These are phyloP conservation scores for Claviceps purpurea DNA, from an alignment of 2,329 filamentous ascomycete genomes.

Conservation along the genomic window DNA sequence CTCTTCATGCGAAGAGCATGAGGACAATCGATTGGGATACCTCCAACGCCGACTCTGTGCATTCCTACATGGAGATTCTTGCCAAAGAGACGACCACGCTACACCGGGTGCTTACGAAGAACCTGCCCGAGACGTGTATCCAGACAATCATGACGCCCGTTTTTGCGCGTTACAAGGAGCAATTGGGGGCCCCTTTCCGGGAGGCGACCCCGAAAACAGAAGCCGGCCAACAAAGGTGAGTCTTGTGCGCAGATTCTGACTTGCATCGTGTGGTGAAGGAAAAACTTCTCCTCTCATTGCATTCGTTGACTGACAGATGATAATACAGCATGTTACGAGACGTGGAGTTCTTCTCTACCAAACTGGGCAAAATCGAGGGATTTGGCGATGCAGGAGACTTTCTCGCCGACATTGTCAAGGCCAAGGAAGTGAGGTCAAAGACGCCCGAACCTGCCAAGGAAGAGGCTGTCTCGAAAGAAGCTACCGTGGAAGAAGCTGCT, in stretches of 20 bases:
- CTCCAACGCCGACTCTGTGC: conserved; percentile 29
- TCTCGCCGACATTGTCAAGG: conserved; percentile 50
- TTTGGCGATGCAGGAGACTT: conserved; percentile 61
- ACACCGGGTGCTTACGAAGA: conserved; percentile 70
- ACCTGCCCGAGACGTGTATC: conserved; percentile 64
- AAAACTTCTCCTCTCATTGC: background rate
- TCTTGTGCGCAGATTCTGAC: background rate
- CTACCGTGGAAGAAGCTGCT: no score
- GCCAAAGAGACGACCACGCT: conserved; percentile 76
- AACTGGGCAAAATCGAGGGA: conserved; percentile 65
- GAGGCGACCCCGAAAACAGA: conserved; percentile 52
- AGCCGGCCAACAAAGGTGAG: conserved; percentile 58
- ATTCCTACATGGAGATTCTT: conserved; percentile 73
- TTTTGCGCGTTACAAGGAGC: conserved; percentile 67
- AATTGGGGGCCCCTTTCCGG: conserved; percentile 59
- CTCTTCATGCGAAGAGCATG: conserved; percentile 61
- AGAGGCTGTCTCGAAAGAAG: conserved; percentile 5
- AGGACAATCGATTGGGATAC: conserved; percentile 63
- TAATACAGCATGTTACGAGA: conserved; percentile 57
- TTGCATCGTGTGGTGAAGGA: no score
- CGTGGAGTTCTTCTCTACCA: conserved; percentile 56
- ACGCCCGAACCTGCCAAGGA: conserved; percentile 6
- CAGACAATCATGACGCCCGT: conserved; percentile 77
- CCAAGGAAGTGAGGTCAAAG: conserved; percentile 34
- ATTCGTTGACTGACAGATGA: background rate